phyloP scores from a whole-genome alignment of 2,329 filamentous ascomycete species.

The Microcyclospora pomicola region DNA sequence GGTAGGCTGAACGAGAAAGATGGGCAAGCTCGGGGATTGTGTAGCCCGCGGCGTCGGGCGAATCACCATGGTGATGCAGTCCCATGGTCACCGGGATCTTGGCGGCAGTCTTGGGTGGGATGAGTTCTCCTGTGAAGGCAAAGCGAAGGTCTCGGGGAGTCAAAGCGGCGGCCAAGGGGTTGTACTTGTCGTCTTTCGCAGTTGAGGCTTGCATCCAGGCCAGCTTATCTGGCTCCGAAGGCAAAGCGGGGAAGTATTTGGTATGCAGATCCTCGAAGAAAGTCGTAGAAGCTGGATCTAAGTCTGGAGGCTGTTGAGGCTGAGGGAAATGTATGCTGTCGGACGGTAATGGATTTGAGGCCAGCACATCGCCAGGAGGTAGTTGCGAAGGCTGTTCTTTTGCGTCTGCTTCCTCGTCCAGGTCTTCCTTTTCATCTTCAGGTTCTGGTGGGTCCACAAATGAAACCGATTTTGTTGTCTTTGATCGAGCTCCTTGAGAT shows the following conservation, averaged over 20 bases:
- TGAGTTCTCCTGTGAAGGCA: conserved; percentile 66
- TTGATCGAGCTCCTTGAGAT: conserved; percentile 1
- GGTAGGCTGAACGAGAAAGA: conserved; percentile 65
- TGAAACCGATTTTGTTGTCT: conserved; percentile 12
- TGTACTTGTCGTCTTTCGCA: conserved; percentile 54
- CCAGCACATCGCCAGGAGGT: neutral
- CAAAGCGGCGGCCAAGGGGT: conserved; percentile 60
- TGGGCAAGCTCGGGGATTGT: conserved; percentile 76
- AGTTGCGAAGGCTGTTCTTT: neutral
- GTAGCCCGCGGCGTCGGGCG: conserved; percentile 87
- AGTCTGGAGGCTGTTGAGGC: conserved; percentile 45
- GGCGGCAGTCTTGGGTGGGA: conserved; percentile 63
- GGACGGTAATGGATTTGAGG: conserved; percentile 7
- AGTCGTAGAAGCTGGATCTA: conserved; percentile 69
- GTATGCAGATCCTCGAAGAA: conserved; percentile 75
- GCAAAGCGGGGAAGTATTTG: conserved; percentile 85
- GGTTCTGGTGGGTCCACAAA: conserved; percentile 10
- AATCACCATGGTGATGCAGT: conserved; percentile 84
- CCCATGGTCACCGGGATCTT: conserved; percentile 64
- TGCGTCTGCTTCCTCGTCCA: conserved; percentile 2
- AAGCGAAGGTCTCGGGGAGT: conserved; percentile 70
- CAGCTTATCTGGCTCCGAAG: conserved; percentile 70
- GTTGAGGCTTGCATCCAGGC: conserved; percentile 71
- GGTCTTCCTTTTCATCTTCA: neutral
- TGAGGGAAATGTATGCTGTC: conserved; percentile 46